Conservation (phyloP, 257 asterid species). For the Forsythia viridissima region DNA sequence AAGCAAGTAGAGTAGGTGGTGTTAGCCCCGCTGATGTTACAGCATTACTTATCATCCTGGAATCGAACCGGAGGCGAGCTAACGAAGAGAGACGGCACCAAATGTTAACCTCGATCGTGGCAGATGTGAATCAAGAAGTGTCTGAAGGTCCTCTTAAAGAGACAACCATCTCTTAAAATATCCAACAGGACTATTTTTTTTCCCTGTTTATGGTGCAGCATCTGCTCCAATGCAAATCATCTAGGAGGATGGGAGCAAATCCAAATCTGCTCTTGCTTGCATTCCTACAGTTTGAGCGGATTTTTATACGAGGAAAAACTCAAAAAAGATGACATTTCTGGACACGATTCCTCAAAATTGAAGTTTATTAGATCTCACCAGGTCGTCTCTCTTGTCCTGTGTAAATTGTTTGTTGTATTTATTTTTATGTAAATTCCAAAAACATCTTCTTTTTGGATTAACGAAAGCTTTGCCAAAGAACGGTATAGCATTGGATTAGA, state of each 20-base stretch:
- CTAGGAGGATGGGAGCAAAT: neutral
- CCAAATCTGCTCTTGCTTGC: neutral
- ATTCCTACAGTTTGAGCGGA: neutral
- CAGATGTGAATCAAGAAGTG: conserved; percentile 35
- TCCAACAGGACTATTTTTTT: neutral
- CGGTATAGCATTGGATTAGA: no score
- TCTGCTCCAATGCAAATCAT: neutral
- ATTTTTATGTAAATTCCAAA: no score
- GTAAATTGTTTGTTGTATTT: no score
- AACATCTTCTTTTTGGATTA: no score
- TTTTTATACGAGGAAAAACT: neutral
- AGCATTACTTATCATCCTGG: conserved; percentile 90
- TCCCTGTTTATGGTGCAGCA: neutral
- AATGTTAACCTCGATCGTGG: conserved; percentile 25
- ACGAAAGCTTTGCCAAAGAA: no score
- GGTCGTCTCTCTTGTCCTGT: no score
- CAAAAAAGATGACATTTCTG: no score
- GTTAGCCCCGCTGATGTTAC: conserved; percentile 97
- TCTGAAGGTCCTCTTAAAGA: conserved; percentile 31
- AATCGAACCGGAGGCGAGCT: conserved; percentile 78
- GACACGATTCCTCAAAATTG: no score
- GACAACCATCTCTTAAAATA: conserved; percentile 23
- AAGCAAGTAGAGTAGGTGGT: conserved; percentile 98
- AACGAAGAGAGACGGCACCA: conserved; percentile 45
- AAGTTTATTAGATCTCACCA: no score